Evolutionary conservation across 1,284 basidiomycete genomes (phyloP).

Genomic region (Sphagnurus paluster): DNA sequence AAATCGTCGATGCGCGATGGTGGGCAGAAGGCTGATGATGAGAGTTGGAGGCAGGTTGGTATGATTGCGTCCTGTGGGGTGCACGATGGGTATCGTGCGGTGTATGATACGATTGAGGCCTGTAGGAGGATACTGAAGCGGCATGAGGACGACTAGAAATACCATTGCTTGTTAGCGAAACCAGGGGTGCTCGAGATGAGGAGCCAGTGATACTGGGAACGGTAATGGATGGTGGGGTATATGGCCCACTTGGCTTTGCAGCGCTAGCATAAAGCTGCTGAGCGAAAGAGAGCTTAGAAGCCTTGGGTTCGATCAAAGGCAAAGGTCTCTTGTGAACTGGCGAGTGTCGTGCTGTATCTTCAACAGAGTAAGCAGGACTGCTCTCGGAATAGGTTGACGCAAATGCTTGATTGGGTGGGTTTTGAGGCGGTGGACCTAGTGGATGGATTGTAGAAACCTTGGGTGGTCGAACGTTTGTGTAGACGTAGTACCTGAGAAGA

Average conservation of each 20-base stretch:
- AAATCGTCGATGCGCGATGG: slow-evolving; percentile 14
- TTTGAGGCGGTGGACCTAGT: slow-evolving; percentile 10
- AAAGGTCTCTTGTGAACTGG: background rate
- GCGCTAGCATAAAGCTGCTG: slow-evolving; percentile 22
- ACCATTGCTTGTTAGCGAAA: background rate
- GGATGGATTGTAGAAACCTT: slow-evolving; percentile 27
- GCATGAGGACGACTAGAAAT: background rate
- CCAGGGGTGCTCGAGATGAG: background rate
- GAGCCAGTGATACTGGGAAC: slow-evolving; percentile 13
- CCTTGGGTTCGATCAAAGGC: slow-evolving; percentile 1
- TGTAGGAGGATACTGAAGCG: background rate
- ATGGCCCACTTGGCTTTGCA: slow-evolving; percentile 1
- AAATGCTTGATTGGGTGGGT: background rate
- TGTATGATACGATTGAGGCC: background rate
- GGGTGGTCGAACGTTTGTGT: slow-evolving; percentile 23
- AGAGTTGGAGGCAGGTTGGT: slow-evolving; percentile 4
- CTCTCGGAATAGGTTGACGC: background rate
- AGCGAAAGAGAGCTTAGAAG: slow-evolving; percentile 14
- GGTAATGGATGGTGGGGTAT: background rate
- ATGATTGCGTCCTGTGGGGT: slow-evolving; percentile 13
- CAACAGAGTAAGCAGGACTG: slow-evolving; percentile 4
- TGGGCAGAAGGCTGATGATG: slow-evolving; percentile 1
- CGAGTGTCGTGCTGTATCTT: background rate
- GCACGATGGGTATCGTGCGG: background rate
- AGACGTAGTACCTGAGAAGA: slow-evolving; percentile 31